Conservation (phyloP, 225 moss, liverwort and hornwort species). For the Sphagnum tenellum region DNA sequence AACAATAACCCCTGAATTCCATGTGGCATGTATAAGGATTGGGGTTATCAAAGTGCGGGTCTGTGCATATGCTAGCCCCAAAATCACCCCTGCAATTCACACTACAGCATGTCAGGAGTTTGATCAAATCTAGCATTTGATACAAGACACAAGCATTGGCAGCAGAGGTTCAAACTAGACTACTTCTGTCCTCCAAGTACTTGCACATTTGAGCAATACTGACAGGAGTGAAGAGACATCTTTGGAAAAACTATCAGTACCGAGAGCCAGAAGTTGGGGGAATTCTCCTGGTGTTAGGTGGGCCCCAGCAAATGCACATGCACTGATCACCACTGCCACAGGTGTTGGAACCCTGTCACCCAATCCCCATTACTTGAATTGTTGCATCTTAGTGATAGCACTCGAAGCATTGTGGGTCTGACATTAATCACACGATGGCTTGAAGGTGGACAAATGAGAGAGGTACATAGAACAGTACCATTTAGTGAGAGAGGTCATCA, state of each 20-base stretch:
- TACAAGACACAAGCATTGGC: not conserved
- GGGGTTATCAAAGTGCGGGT: constrained; percentile 88
- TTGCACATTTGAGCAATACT: not conserved
- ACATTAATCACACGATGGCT: no score
- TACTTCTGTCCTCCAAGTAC: not conserved
- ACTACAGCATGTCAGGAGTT: not conserved
- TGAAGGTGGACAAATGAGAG: no score
- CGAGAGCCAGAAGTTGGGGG: constrained; percentile 82
- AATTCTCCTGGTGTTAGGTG: constrained; percentile 94
- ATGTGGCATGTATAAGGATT: constrained; percentile 79
- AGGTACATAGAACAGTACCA: constrained; percentile 41
- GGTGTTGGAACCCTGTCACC: constrained; percentile 77
- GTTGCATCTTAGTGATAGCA: no score
- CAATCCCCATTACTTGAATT: not conserved
- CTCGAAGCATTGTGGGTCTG: no score
- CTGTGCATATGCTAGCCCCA: constrained; percentile 87
- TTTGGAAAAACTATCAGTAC: constrained; percentile 14
- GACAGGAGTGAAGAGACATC: not conserved
- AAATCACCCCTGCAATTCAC: constrained; percentile 58
- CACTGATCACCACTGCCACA: constrained; percentile 73
- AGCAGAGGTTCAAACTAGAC: not conserved
- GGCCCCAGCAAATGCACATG: constrained; percentile 71
- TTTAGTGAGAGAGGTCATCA: constrained; percentile 91
- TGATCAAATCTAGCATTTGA: not conserved
- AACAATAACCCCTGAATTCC: constrained; percentile 95